Evolutionary conservation across 1,284 basidiomycete species (phyloP).

Genomic region (Cystobasidium sp.): DNA sequence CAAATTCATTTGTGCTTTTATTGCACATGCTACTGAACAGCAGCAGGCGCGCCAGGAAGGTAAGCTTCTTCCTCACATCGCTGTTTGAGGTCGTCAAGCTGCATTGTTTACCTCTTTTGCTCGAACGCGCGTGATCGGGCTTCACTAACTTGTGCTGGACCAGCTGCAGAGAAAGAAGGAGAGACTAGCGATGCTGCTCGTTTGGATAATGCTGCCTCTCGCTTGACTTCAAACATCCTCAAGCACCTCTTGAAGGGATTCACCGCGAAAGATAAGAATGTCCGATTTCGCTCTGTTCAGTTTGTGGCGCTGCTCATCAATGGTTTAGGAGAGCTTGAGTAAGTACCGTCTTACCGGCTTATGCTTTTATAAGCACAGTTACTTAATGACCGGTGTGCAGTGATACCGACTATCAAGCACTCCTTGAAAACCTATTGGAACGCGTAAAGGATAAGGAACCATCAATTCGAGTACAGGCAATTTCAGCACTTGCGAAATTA

Average conservation of each 20-base stretch:
- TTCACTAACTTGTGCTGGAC: not conserved
- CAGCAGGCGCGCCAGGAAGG: constrained; percentile 50
- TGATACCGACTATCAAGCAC: constrained; percentile 75
- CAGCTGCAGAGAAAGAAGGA: constrained; percentile 8
- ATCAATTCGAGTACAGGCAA: constrained; percentile 79
- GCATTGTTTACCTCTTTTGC: not conserved
- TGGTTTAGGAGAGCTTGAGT: constrained; percentile 83
- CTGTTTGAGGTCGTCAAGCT: not conserved
- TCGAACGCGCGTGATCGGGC: constrained; percentile 20
- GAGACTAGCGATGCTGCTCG: constrained; percentile 62
- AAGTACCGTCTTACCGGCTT: constrained; percentile 55
- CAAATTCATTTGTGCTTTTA: constrained; percentile 83
- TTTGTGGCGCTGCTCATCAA: constrained; percentile 79
- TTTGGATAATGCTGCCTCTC: constrained; percentile 57
- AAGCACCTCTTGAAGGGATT: constrained; percentile 82
- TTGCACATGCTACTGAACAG: constrained; percentile 76
- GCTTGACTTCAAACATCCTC: constrained; percentile 75
- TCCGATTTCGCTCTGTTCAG: constrained; percentile 78
- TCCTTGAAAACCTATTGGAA: constrained; percentile 73
- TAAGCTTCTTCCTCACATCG: not conserved
- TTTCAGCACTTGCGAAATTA: constrained; percentile 81
- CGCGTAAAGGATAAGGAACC: constrained; percentile 85
- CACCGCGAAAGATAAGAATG: constrained; percentile 84
- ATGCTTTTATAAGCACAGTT: not conserved
- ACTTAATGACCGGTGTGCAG: constrained; percentile 60